Conservation (phyloP, 2,329 filamentous ascomycete genomes). For the Periconia digitata region DNA sequence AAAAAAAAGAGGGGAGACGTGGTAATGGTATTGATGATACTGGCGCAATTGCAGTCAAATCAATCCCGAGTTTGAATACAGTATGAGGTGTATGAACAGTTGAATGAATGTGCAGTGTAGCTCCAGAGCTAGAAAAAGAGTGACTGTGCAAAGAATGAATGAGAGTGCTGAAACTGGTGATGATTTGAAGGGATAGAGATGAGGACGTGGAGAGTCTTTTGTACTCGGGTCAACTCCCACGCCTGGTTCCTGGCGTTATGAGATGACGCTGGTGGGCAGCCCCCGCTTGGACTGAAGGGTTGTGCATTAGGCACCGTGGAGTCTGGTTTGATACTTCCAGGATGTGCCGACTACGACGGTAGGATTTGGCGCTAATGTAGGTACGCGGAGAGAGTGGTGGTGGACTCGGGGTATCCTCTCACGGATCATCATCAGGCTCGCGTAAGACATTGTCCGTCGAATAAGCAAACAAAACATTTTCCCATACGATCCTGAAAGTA, state of each 20-base stretch:
- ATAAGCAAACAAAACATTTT: not conserved
- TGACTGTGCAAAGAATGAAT: slow-evolving; percentile 7
- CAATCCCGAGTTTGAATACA: not conserved
- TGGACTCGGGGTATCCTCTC: not conserved
- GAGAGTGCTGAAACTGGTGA: not conserved
- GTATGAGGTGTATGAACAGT: slow-evolving; percentile 1
- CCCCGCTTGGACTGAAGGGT: slow-evolving; percentile 10
- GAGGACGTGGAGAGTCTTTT: slow-evolving; percentile 16
- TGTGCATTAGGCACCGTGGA: slow-evolving; percentile 11
- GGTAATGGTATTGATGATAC: no score
- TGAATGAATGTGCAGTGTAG: slow-evolving; percentile 19
- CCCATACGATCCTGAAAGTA: not conserved
- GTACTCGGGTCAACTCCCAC: slow-evolving; percentile 13
- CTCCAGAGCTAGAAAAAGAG: slow-evolving; percentile 36
- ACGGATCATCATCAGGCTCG: not conserved
- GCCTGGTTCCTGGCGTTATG: slow-evolving; percentile 2
- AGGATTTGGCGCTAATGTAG: slow-evolving; percentile 21
- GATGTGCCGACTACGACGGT: slow-evolving; percentile 11
- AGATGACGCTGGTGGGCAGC: slow-evolving; percentile 8
- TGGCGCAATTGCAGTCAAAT: no score
- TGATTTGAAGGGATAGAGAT: not conserved
- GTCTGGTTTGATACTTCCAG: slow-evolving; percentile 10
- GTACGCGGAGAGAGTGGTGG: slow-evolving; percentile 7
- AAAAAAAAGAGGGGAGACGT: slow-evolving; percentile 13
- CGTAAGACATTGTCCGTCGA: not conserved